Conservation (phyloP, 139 green algal genomes). For the Chlamydomonas eustigma region DNA sequence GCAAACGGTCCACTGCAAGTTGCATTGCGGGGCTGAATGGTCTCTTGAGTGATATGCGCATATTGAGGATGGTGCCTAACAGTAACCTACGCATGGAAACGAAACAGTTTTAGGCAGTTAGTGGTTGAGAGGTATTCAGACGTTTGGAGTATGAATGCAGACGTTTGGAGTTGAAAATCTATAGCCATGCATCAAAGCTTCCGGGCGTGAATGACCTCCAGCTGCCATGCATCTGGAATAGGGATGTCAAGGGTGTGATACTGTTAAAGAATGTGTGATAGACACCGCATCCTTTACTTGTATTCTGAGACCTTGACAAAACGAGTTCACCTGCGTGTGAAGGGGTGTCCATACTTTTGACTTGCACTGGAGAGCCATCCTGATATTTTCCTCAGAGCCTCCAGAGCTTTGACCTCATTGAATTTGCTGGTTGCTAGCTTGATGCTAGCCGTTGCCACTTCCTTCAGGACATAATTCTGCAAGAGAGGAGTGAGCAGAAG, state of each 20-base stretch:
- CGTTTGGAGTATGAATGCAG: too few species aligned
- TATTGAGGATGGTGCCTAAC: not conserved
- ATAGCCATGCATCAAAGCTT: too few species aligned
- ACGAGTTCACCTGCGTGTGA: constrained; percentile 9
- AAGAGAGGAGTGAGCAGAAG: not conserved
- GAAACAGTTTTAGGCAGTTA: too few species aligned
- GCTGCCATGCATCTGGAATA: too few species aligned
- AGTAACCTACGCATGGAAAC: not conserved
- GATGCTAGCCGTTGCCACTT: not conserved
- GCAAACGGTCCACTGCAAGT: constrained; percentile 4
- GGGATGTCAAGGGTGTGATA: too few species aligned
- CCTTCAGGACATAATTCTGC: constrained; percentile 7
- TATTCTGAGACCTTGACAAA: too few species aligned
- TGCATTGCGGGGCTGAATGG: not conserved
- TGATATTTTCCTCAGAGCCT: not conserved
- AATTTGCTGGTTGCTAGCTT: not conserved
- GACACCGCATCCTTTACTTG: too few species aligned
- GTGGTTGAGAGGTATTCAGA: too few species aligned
- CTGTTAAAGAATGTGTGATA: too few species aligned
- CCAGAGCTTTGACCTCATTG: not conserved
- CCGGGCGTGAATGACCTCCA: too few species aligned
- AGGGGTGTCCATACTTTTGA: constrained; percentile 20
- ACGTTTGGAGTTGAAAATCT: too few species aligned
- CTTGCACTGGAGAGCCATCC: not conserved
- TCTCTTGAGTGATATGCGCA: not conserved